Evolutionary conservation across 371 early-diverging fungal genomes (phyloP), one percentile per base, ranked within the genome.

Genomic region (Lichtheimia ornata): DNA sequence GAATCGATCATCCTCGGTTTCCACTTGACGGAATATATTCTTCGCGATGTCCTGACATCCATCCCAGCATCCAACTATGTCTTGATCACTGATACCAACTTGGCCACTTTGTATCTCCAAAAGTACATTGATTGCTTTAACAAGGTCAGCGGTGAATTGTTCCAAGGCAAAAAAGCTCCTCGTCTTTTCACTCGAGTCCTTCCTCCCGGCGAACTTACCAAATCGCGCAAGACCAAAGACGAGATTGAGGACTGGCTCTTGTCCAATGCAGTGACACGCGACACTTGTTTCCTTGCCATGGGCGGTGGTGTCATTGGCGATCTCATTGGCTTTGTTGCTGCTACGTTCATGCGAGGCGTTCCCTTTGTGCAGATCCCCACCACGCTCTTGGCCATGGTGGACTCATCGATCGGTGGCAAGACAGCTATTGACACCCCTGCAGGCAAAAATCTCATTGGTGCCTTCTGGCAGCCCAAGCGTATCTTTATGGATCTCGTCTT

Each of bases 241-340:
- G 79, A 79, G 28, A 91, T 97, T 49, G 97, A 98, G 66, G 97
- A 98, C 73, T 97, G 87, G 84, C 85, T 97, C 71, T 84, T 98
- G 22, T 74, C 73, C 20, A 73, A 92, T 51, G 84, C 84, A 12
- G 97, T 96, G 65, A 96, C 96, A 27, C 88, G 98, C 63, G 98
- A 98, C 69, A 93, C 96, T 2, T 89, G 91, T 64, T 84, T 98
- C 54, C 71, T 98, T 28, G 97, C 97, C 5, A 84, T 98, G 65
- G 98, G 98, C 52, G 98, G 98, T 56, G 98, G 98, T 25, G 98
- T 98, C 2, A 93, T 98, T 69, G 97, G 98, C 45, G 98, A 98
- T 77, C 76, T 98, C 55, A 84, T 91, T 12, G 98, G 98, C 6
- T 98, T 88, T 77, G 95, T 96, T 1, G 97, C 98, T 9, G 92